These are phyloP conservation scores for Albugo candida DNA, from an alignment of 352 stramenopile genomes.

Conservation along the genomic window DNA sequence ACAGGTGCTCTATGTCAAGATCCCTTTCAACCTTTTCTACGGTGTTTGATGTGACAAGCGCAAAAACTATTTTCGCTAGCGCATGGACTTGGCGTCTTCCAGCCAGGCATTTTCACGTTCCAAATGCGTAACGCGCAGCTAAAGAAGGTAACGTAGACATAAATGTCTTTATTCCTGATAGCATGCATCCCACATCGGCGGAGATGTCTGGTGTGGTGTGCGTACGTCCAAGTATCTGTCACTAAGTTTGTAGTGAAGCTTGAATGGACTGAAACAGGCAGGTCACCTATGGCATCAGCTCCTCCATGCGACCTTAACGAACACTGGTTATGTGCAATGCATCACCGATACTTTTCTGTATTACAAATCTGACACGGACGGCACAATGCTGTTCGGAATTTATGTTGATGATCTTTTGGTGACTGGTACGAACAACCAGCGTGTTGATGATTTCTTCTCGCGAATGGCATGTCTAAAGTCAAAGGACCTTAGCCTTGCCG, in stretches of 20 bases:
- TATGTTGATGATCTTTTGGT: not conserved
- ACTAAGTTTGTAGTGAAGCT: not conserved
- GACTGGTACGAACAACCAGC: not conserved
- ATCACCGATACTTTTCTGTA: not conserved
- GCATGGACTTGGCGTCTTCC: not conserved
- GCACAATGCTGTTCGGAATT: not conserved
- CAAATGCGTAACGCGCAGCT: constrained; percentile 2
- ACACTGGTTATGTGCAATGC: not conserved
- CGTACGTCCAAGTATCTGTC: not conserved
- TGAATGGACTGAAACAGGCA: constrained; percentile 4
- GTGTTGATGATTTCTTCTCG: constrained; percentile 5
- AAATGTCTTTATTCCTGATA: constrained; percentile 1
- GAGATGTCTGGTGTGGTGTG: not conserved
- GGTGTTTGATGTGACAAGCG: constrained; percentile 3
- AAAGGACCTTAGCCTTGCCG: constrained; percentile 11
- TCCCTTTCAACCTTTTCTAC: not conserved
- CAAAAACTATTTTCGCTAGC: constrained; percentile 1
- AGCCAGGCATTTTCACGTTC: constrained; percentile 1
- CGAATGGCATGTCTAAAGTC: constrained; percentile 7
- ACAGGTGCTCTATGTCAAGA: not conserved
- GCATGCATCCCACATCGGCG: not conserved
- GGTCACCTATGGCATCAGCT: constrained; percentile 2
- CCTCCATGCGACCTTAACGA: constrained; percentile 1
- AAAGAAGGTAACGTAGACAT: constrained; percentile 1
- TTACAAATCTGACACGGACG: not conserved